Conservation (phyloP, 257 asterid genomes). For the Plectranthus barbatus region DNA sequence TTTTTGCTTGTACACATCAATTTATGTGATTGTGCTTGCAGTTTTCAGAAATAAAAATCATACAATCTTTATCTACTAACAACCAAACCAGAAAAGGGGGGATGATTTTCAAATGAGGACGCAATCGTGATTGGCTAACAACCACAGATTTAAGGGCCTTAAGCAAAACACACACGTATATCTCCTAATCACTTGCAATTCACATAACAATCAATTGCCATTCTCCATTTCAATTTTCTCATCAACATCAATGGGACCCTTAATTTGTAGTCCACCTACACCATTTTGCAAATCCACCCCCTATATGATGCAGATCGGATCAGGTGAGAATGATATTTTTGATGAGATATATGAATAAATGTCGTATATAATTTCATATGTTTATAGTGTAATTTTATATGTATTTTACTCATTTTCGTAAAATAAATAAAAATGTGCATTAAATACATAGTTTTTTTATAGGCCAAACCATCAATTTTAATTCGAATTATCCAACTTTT, state of each 20-base stretch:
- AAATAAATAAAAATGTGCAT: no score
- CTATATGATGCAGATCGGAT: neutral
- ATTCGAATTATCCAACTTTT: no score
- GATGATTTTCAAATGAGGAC: neutral
- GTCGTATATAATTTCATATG: no score
- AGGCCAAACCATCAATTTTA: no score
- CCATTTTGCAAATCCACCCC: neutral
- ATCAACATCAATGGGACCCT: neutral
- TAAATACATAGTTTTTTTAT: no score
- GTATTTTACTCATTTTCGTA: no score
- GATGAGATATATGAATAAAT: neutral
- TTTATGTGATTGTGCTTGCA: no score
- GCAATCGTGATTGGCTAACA: neutral
- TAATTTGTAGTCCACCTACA: neutral
- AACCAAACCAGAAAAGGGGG: neutral
- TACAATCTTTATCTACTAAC: no score
- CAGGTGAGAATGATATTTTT: no score
- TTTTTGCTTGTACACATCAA: no score
- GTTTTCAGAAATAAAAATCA: no score
- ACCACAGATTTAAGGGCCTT: neutral
- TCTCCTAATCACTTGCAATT: constrained; percentile 10
- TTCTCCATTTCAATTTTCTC: constrained; percentile 4
- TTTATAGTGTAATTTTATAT: no score
- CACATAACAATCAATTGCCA: constrained; percentile 1
- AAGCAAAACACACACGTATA: neutral